Evolutionary conservation across 305 asterid genomes (phyloP).

Genomic region (Petunia hybrid): DNA sequence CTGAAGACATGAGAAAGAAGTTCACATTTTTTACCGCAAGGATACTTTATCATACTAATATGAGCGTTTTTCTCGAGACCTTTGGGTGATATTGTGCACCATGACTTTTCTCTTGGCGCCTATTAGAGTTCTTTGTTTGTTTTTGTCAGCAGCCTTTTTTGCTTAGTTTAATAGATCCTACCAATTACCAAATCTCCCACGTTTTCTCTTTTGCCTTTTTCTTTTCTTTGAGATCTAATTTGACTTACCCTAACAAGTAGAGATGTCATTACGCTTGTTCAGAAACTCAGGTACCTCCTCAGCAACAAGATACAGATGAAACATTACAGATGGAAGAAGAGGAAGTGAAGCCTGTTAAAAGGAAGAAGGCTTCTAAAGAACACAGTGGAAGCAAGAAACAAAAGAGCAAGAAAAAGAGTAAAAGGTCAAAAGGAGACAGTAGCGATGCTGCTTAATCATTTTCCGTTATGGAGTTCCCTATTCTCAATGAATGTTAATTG

Average conservation of each 20-base stretch:
- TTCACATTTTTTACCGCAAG: background rate
- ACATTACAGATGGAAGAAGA: conserved; percentile 45
- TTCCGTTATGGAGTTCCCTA: background rate
- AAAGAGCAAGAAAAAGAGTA: conserved; percentile 55
- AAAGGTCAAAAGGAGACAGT: conserved; percentile 35
- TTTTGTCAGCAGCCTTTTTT: background rate
- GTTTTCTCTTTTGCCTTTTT: conserved; percentile 10
- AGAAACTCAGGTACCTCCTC: conserved; percentile 42
- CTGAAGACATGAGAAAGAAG: background rate
- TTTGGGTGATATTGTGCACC: background rate
- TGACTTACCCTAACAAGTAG: conserved; percentile 55
- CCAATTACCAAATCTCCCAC: background rate
- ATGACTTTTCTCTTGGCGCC: background rate
- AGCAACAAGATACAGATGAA: conserved; percentile 38
- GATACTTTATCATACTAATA: background rate
- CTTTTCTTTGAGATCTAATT: conserved; percentile 5
- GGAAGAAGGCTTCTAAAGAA: conserved; percentile 52
- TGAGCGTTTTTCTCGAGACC: background rate
- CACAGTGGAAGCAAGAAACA: conserved; percentile 54
- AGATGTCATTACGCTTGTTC: conserved; percentile 31
- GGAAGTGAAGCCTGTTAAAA: conserved; percentile 41
- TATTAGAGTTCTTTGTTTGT: background rate
- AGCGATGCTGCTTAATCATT: background rate
- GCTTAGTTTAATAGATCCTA: background rate
- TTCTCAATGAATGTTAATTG: background rate